Conservation (phyloP, 202 grass and related monocot species). For the Cymbopogon flexuosus region DNA sequence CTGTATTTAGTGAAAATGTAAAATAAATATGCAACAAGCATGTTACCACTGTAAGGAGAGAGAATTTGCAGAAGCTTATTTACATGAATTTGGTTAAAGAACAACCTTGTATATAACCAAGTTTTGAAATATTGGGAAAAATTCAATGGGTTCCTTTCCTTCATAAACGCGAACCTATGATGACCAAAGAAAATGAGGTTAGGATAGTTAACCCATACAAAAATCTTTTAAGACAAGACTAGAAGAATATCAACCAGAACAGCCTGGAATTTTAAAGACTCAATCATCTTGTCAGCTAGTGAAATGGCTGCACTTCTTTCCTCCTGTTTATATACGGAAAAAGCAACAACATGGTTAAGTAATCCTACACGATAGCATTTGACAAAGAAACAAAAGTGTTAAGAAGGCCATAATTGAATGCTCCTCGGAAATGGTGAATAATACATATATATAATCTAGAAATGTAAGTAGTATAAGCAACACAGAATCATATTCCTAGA, state of each 20-base stretch:
- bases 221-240: constrained; percentile 3
- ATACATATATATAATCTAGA: not conserved
- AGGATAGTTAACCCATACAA: constrained; percentile 6
- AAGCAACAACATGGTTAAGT: not conserved
- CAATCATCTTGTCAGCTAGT: constrained; percentile 73
- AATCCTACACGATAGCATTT: constrained; percentile 12
- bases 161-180: constrained; percentile 76
- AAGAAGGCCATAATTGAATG: not conserved
- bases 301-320: constrained; percentile 64
- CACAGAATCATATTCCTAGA: not conserved
- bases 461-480: not conserved
- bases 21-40: constrained; percentile 3
- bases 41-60: not conserved
- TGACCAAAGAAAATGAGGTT: constrained; percentile 23
- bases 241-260: constrained; percentile 55
- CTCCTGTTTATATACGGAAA: constrained; percentile 49
- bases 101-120: constrained; percentile 81
- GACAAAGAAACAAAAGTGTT: not conserved
- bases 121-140: constrained; percentile 94
- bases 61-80: not conserved
- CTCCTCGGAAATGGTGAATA: not conserved
- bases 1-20: constrained; percentile 36
- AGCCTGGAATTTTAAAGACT: constrained; percentile 88
- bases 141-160: constrained; percentile 85
- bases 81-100: constrained; percentile 21